phyloP scores from a whole-genome alignment of 2,329 filamentous ascomycete genomes.

The Pseudogymnoascus verrucosus region DNA sequence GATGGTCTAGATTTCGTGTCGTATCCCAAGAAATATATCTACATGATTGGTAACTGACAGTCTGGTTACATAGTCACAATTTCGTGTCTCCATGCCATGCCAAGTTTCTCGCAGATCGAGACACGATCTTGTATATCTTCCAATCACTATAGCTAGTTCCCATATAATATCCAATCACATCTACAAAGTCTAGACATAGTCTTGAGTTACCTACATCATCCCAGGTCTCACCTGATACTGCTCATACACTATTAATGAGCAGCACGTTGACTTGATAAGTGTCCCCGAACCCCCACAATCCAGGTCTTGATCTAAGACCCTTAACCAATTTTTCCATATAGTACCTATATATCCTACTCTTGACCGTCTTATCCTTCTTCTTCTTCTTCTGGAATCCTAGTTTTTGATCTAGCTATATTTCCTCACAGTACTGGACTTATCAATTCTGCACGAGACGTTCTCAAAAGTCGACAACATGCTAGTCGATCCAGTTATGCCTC shows the following conservation, averaged over 20 bases:
- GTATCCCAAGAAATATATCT: background rate
- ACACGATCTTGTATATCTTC: constrained; percentile 1
- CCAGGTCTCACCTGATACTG: background rate
- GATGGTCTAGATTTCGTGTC: background rate
- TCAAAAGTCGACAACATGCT: constrained; percentile 20
- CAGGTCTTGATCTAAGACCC: background rate
- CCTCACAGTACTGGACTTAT: background rate
- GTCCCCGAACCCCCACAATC: background rate
- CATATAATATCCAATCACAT: background rate
- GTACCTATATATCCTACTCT: background rate
- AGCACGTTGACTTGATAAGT: background rate
- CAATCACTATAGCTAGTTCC: background rate
- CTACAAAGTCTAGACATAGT: background rate
- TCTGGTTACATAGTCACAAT: background rate
- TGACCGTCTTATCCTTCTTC: background rate
- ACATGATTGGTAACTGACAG: constrained; percentile 1
- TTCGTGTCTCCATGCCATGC: background rate
- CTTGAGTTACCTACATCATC: constrained; percentile 8
- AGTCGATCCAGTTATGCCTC: constrained; percentile 20
- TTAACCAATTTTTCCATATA: background rate
- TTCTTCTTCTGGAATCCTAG: background rate
- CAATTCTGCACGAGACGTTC: background rate
- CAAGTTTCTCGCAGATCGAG: background rate
- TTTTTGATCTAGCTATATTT: background rate
- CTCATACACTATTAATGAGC: background rate